Evolutionary conservation across 2,329 filamentous ascomycete genomes (phyloP), one percentile per base, ranked within the genome.

Genomic region (Zymoseptoria pseudotritici): DNA sequence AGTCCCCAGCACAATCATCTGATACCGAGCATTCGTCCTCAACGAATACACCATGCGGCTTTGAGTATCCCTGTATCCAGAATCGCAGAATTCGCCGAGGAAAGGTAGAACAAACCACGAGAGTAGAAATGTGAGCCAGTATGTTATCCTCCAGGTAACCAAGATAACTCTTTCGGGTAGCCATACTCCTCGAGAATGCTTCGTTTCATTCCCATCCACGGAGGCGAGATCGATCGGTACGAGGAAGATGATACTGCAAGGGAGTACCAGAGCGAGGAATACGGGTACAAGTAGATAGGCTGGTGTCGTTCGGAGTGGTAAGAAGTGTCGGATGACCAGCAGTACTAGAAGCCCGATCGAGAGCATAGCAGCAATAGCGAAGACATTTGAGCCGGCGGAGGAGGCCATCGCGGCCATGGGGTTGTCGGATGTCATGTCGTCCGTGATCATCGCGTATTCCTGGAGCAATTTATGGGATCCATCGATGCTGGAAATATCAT

Each of bases 31-130:
- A 75, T 97, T 99, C 58, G 86, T 84, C 66, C 90, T 86, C 51
- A 97, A 80, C 5, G 93, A 95, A 77, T 97, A 95, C 59, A 90
- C 74, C 50, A 97, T 76, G 64, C 91, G 87, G 67, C 86, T 87
- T 73, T 87, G 88, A 3, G 91, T 87, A 63, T 96, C 91, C 68
- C 91, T 87, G 73, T 96, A 95, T 57, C 94, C 94, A 26, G 93
- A 89, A 75, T 97, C 94, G 75, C 90, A 88, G 75, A 96, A 99
- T 75, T 97, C 93, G 74, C 88, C 94, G 59, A 99, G 85, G 55
- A 97, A 84, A 13, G 94, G 94, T 42, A 99, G 86, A 63, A 99
- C 91, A 63, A 91, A 93, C 94, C 94, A 99, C 58, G 93, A 97
- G 70, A 99, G 78, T 55, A 87, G 86, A 76, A 99, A 99, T 0